These are phyloP conservation scores for Coccomyxa subellipsoidea DNA, from an alignment of 163 green algal genomes.

Conservation along the genomic window DNA sequence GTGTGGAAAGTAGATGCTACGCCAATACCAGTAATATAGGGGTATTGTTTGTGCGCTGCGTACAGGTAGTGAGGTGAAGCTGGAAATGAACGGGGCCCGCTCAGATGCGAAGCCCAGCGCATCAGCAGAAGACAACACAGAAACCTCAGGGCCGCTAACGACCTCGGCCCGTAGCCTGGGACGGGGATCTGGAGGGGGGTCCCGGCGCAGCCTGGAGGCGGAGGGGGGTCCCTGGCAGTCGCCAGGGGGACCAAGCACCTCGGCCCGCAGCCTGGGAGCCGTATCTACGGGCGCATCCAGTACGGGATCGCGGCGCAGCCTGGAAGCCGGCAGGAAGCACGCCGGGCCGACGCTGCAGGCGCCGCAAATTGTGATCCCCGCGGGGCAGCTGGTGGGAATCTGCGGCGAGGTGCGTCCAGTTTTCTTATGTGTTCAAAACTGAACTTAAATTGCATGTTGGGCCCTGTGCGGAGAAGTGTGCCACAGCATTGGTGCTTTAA, in stretches of 20 bases:
- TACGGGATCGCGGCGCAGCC: background rate
- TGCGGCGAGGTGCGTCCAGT: conserved; percentile 22
- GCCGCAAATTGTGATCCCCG: conserved; percentile 6
- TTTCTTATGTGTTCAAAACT: background rate
- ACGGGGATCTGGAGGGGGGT: background rate
- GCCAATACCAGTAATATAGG: too few relatives aligned
- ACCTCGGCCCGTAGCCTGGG: background rate
- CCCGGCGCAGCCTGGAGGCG: background rate
- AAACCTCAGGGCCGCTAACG: too few relatives aligned
- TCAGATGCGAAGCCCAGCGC: too few relatives aligned
- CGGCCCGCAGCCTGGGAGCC: background rate
- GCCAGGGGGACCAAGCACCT: background rate
- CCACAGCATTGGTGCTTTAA: too few relatives aligned
- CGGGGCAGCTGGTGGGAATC: conserved; percentile 34
- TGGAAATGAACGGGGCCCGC: too few relatives aligned
- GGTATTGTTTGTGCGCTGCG: too few relatives aligned
- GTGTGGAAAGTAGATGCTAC: too few relatives aligned
- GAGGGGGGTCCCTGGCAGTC: background rate
- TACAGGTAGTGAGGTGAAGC: too few relatives aligned
- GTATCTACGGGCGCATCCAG: background rate
- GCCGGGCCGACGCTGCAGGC: conserved; percentile 12
- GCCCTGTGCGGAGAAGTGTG: too few relatives aligned
- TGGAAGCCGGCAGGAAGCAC: background rate
- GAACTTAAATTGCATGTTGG: too few relatives aligned
- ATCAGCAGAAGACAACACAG: background rate